phyloP scores from a whole-genome alignment of 306 rosid genomes.

The Pueraria montana region DNA sequence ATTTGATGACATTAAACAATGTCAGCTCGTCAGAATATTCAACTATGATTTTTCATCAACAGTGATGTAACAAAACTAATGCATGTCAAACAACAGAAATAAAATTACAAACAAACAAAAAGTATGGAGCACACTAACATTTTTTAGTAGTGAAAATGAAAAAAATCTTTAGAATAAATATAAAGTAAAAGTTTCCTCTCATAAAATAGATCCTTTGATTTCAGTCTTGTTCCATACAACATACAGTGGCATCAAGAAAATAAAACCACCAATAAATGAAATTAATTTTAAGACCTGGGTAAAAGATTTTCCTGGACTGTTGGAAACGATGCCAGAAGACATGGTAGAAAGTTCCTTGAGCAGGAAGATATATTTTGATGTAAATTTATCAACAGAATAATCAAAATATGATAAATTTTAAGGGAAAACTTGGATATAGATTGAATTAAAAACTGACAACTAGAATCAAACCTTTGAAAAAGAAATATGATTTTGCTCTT shows the following conservation, averaged over 20 bases:
- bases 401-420: background rate
- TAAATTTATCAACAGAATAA: constrained; percentile 2
- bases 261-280: constrained; percentile 8
- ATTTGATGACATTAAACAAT: background rate
- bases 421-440: background rate
- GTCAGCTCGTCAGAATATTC: background rate
- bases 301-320: constrained; percentile 12
- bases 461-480: constrained; percentile 5
- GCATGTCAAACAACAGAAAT: constrained; percentile 3
- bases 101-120: background rate
- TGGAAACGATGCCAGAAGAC: background rate
- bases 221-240: background rate
- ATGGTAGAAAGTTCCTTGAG: background rate
- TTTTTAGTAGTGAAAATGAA: background rate
- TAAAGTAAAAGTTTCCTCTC: constrained; percentile 3
- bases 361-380: background rate
- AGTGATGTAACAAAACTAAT: background rate
- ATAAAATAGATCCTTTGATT: background rate
- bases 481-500: constrained; percentile 22
- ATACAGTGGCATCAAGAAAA: background rate
- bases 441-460: background rate
- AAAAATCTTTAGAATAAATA: background rate
- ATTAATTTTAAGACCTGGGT: background rate
- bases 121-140: background rate
- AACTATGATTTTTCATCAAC: background rate